phyloP scores from a whole-genome alignment of 2,329 filamentous ascomycete genomes.

The Aspergillus unguis region DNA sequence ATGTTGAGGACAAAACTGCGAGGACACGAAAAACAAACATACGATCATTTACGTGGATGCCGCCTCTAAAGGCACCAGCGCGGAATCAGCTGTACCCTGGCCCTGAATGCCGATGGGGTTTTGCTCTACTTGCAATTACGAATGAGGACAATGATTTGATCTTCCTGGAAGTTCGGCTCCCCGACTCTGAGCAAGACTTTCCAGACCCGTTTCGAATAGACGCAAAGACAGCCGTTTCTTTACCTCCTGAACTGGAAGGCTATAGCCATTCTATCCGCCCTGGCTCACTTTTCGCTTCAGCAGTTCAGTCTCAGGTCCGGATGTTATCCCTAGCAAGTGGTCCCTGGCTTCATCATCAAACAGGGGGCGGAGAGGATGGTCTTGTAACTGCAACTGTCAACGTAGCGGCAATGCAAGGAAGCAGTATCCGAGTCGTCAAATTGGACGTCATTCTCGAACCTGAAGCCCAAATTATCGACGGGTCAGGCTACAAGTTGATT shows the following conservation, averaged over 20 bases:
- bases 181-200: neutral
- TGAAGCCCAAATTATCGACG: neutral
- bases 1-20: constrained; percentile 20
- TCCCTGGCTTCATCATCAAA: constrained; percentile 27
- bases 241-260: constrained; percentile 12
- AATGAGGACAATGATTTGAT: constrained; percentile 41
- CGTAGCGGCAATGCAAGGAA: constrained; percentile 29
- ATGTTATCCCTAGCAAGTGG: constrained; percentile 31
- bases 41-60: constrained; percentile 43
- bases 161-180: constrained; percentile 26
- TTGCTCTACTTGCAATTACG: constrained; percentile 34
- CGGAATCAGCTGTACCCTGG: constrained; percentile 5
- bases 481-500: constrained; percentile 7
- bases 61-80: constrained; percentile 25
- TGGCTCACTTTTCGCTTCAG: constrained; percentile 30
- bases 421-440: constrained; percentile 27
- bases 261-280: constrained; percentile 19
- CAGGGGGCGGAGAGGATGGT: neutral
- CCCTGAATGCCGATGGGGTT: constrained; percentile 33
- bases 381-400: constrained; percentile 20
- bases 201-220: constrained; percentile 22
- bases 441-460: constrained; percentile 17
- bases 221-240: constrained; percentile 23
- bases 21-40: constrained; percentile 32
- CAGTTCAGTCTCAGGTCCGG: constrained; percentile 24